These are phyloP conservation scores for Larix kaempferi DNA, from an alignment of 75 land plant species.

Conservation along the genomic window DNA sequence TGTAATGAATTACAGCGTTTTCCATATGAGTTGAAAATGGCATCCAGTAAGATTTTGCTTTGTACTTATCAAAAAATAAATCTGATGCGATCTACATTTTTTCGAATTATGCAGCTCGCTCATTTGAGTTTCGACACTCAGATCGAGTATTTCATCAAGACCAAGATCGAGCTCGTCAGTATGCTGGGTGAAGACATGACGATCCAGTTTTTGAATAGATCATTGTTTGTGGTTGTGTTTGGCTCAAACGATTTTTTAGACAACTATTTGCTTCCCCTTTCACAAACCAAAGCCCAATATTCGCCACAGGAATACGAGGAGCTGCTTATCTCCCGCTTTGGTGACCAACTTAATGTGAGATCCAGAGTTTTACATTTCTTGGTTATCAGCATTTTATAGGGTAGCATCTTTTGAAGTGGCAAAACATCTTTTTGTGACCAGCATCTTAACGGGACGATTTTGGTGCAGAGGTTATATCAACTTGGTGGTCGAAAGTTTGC, in stretches of 20 bases:
- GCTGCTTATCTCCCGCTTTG: conserved; percentile 19
- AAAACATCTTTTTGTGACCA: no score
- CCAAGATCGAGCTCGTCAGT: conserved; percentile 2
- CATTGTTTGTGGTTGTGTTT: conserved; percentile 22
- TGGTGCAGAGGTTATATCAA: conserved; percentile 21
- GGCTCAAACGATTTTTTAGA: conserved; percentile 41
- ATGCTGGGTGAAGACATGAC: conserved; percentile 11
- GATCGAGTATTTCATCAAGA: conserved; percentile 12
- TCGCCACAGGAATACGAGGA: conserved; percentile 15
- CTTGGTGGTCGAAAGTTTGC: conserved; percentile 31
- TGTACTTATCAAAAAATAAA: background rate
- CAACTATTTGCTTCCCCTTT: conserved; percentile 33
- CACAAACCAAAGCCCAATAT: conserved; percentile 10
- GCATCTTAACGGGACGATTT: background rate
- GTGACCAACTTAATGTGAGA: conserved; percentile 12
- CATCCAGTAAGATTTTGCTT: background rate
- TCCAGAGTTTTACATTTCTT: no score
- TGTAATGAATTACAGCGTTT: no score
- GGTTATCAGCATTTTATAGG: no score
- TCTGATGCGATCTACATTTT: background rate
- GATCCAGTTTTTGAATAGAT: conserved; percentile 14
- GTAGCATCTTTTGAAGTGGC: no score
- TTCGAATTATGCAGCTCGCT: conserved; percentile 16
- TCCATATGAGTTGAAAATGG: background rate
- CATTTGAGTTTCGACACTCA: conserved; percentile 29